Evolutionary conservation across 2,329 filamentous ascomycete genomes (phyloP).

Genomic region (Dactylellina cionopaga): DNA sequence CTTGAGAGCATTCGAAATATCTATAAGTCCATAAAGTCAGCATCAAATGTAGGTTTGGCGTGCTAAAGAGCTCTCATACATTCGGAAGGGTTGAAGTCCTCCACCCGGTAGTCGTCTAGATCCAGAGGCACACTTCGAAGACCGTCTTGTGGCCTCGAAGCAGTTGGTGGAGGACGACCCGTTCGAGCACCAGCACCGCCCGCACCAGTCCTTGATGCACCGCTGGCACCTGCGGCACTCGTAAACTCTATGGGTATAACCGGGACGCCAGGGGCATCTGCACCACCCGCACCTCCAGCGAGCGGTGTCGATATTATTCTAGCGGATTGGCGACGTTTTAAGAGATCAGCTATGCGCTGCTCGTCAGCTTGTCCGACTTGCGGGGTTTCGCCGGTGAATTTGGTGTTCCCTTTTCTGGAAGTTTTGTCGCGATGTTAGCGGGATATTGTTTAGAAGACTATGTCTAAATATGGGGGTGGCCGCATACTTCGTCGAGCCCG

Average conservation of each 20-base stretch:
- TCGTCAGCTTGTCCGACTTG: conserved; percentile 55
- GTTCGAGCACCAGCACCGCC: neutral
- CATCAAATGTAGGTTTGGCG: too few species aligned
- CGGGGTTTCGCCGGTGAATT: conserved; percentile 32
- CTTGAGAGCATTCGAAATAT: conserved; percentile 76
- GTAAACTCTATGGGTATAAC: conserved; percentile 67
- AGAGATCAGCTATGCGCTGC: conserved; percentile 76
- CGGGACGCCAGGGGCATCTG: conserved; percentile 76
- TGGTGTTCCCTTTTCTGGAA: conserved; percentile 20
- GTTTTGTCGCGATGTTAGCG: conserved; percentile 2
- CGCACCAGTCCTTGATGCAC: conserved; percentile 63
- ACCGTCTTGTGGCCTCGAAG: conserved; percentile 62
- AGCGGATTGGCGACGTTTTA: conserved; percentile 93
- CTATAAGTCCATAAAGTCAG: conserved; percentile 60
- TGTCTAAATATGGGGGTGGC: neutral
- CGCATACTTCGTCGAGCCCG: conserved; percentile 21
- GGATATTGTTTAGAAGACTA: neutral
- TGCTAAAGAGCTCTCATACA: too few species aligned
- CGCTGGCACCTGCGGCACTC: conserved; percentile 70
- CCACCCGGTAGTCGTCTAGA: conserved; percentile 79
- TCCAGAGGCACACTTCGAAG: conserved; percentile 72
- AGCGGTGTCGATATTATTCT: conserved; percentile 75
- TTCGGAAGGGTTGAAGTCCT: conserved; percentile 80
- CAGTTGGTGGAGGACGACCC: conserved; percentile 22
- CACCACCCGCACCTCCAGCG: conserved; percentile 74